phyloP scores from a whole-genome alignment of 768 basidiomycete genomes.

The Auriscalpium microsporum region DNA sequence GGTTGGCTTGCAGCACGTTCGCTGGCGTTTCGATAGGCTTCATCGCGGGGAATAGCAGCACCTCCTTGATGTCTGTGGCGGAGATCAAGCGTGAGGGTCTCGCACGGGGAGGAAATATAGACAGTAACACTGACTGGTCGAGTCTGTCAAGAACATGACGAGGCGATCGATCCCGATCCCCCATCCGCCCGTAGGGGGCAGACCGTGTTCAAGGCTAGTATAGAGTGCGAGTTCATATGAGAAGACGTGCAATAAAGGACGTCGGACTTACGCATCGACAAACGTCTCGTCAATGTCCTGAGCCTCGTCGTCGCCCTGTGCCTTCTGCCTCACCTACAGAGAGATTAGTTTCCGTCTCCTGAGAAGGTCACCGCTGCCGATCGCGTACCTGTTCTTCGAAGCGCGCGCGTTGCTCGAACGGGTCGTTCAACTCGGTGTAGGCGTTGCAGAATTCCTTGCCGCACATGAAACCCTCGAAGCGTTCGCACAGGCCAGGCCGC shows the following conservation, averaged over 20 bases:
- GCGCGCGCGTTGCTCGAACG: constrained; percentile 88
- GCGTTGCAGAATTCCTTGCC: constrained; percentile 99
- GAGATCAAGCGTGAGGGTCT: constrained; percentile 5
- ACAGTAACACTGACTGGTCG: constrained; percentile 55
- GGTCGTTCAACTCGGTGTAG: constrained; percentile 99
- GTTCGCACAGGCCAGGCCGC: constrained; percentile 94
- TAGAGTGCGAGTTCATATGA: background rate
- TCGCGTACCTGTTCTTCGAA: constrained; percentile 82
- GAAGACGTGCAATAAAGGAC: too few species aligned
- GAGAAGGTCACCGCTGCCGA: background rate
- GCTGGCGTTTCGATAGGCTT: constrained; percentile 61
- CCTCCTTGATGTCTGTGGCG: constrained; percentile 85
- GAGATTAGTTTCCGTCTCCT: background rate
- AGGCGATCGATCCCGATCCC: constrained; percentile 92
- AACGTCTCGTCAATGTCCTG: constrained; percentile 96
- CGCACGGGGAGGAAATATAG: background rate
- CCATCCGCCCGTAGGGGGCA: constrained; percentile 97
- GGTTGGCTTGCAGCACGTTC: constrained; percentile 24
- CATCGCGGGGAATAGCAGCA: constrained; percentile 95
- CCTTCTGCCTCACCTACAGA: constrained; percentile 76
- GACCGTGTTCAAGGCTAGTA: constrained; percentile 83
- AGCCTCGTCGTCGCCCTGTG: constrained; percentile 94
- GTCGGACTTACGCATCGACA: constrained; percentile 72
- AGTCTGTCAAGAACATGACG: constrained; percentile 98
- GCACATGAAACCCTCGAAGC: constrained; percentile 97